A percentile compares a stretch with the other conserved stretches of the same genome.
phyloP scores from a whole-genome alignment of 345 rosid species.

The Streptanthus diversifolius region DNA sequence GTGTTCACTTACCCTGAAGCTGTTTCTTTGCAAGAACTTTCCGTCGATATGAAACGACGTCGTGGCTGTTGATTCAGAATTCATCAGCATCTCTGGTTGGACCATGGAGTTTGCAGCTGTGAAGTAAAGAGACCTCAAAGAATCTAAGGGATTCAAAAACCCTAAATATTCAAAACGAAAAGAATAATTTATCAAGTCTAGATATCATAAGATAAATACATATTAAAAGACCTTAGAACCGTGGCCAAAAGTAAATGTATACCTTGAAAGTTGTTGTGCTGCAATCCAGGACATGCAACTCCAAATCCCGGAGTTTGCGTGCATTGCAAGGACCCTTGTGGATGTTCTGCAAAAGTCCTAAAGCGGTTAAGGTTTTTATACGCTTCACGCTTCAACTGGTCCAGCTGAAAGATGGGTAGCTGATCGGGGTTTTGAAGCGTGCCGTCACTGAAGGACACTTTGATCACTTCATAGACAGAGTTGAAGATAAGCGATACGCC shows the following conservation, averaged over 20 bases:
- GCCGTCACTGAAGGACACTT: slow-evolving; percentile 41
- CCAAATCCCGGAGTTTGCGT: slow-evolving; percentile 25
- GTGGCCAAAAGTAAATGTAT: neutral
- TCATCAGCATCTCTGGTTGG: slow-evolving; percentile 34
- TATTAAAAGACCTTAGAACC: neutral
- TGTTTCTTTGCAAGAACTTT: slow-evolving; percentile 3
- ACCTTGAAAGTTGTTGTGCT: slow-evolving; percentile 20
- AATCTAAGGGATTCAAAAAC: neutral
- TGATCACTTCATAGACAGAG: slow-evolving; percentile 45
- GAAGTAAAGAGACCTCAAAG: slow-evolving; percentile 5
- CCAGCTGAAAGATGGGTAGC: slow-evolving; percentile 40
- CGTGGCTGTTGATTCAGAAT: slow-evolving; percentile 12
- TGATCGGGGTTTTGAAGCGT: slow-evolving; percentile 28
- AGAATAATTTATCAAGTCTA: too few species aligned
- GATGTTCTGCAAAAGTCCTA: slow-evolving; percentile 18
- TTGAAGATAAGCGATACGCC: slow-evolving; percentile 41
- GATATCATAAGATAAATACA: neutral
- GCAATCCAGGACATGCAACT: slow-evolving; percentile 6
- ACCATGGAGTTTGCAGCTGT: slow-evolving; percentile 5
- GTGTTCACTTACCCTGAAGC: slow-evolving; percentile 18
- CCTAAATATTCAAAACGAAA: slow-evolving; percentile 3
- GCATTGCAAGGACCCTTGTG: slow-evolving; percentile 35
- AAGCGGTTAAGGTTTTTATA: slow-evolving; percentile 35
- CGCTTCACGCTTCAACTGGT: slow-evolving; percentile 48
- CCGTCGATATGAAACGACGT: slow-evolving; percentile 25